Conservation (phyloP, 371 early-diverging fungal genomes). For the Mucor mucedo region DNA sequence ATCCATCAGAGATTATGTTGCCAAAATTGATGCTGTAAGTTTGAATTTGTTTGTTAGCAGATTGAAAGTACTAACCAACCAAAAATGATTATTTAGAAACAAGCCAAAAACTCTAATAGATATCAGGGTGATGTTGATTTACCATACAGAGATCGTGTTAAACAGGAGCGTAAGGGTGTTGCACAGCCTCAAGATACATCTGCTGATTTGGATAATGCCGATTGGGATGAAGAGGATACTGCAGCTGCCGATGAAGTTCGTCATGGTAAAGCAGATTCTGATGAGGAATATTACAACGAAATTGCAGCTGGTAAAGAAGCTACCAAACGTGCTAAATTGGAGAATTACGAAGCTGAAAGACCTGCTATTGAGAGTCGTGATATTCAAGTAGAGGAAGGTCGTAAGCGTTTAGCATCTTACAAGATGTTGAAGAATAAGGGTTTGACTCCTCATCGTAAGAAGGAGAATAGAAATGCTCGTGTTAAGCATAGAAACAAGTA, state of each 20-base stretch:
- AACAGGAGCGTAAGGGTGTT: conserved; percentile 62
- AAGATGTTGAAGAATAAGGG: conserved; percentile 96
- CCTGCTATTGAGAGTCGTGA: conserved; percentile 50
- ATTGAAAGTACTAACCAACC: neutral
- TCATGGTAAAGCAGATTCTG: conserved; percentile 37
- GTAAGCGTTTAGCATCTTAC: conserved; percentile 85
- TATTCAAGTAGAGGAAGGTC: conserved; percentile 54
- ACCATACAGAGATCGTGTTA: conserved; percentile 70
- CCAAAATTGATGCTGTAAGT: conserved; percentile 72
- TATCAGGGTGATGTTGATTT: conserved; percentile 78
- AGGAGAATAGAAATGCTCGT: conserved; percentile 94
- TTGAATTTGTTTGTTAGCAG: neutral
- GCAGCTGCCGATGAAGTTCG: conserved; percentile 48
- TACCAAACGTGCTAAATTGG: conserved; percentile 56
- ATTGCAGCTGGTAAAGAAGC: conserved; percentile 52
- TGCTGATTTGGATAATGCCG: conserved; percentile 68
- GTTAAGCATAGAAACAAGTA: conserved; percentile 90
- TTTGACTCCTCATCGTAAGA: conserved; percentile 90
- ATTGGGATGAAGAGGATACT: conserved; percentile 62
- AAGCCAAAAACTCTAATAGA: conserved; percentile 49
- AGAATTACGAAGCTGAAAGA: conserved; percentile 47
- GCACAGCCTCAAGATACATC: conserved; percentile 60
- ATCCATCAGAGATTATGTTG: conserved; percentile 74
- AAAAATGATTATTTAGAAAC: conserved; percentile 28
- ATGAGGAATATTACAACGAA: conserved; percentile 65